Conservation (phyloP, 1,284 basidiomycete species). For the Ustilago nuda region DNA sequence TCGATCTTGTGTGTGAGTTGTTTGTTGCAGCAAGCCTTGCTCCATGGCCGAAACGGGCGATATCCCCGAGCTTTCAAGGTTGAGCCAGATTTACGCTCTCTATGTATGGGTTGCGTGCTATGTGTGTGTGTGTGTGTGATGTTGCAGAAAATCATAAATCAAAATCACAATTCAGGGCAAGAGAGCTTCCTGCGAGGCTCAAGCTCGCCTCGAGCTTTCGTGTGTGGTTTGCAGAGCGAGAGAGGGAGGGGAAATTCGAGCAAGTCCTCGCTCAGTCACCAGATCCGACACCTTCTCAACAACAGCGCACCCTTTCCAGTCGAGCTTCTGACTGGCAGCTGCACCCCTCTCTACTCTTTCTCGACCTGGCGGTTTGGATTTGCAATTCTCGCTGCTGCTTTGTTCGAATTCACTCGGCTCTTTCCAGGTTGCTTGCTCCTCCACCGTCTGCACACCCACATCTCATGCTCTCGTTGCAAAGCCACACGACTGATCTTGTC, state of each 20-base stretch:
- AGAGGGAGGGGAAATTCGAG: constrained; percentile 6
- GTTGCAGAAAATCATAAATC: not conserved
- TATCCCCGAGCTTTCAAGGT: not conserved
- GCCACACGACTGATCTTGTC: not conserved
- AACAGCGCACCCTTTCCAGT: not conserved
- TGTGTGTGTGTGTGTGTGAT: not conserved
- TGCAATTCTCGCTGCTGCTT: constrained; percentile 1
- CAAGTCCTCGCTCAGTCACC: constrained; percentile 3
- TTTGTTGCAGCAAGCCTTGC: not conserved
- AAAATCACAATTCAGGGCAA: not conserved
- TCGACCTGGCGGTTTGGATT: not conserved
- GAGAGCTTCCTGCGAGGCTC: not conserved
- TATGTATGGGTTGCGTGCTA: not conserved
- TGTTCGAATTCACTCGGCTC: constrained; percentile 3
- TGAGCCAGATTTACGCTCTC: not conserved
- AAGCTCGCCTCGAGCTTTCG: constrained; percentile 12
- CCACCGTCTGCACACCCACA: not conserved
- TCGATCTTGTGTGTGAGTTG: too few species aligned
- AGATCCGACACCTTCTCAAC: not conserved
- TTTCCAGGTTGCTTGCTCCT: not conserved
- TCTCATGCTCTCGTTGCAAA: not conserved
- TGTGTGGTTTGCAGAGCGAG: constrained; percentile 12
- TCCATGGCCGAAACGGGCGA: not conserved
- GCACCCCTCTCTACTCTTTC: constrained; percentile 1
- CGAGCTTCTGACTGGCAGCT: constrained; percentile 9